Conservation (phyloP, 2,329 filamentous ascomycete genomes). For the Trichophyton verrucosum region DNA sequence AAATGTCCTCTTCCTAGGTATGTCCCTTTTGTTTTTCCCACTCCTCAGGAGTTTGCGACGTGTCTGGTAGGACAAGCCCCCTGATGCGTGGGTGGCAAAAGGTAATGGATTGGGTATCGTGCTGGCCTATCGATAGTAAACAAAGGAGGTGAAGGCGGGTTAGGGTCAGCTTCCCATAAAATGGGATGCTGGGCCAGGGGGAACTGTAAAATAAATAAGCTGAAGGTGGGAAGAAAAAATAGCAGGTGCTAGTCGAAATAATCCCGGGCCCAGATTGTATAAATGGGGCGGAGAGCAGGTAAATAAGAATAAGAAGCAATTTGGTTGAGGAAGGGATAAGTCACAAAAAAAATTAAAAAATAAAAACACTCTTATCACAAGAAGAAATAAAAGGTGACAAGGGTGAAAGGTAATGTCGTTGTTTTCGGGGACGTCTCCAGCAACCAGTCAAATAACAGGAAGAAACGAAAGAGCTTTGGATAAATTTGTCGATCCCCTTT, state of each 20-base stretch:
- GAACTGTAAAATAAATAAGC: slow-evolving; percentile 1
- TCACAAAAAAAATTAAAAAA: slow-evolving; percentile 5
- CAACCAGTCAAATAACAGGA: slow-evolving; percentile 2
- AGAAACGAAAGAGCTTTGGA: slow-evolving; percentile 1
- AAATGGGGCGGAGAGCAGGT: slow-evolving; percentile 1
- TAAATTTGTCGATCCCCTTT: slow-evolving; percentile 2
- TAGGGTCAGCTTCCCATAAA: slow-evolving; percentile 1
- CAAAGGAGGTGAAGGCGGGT: slow-evolving; percentile 4
- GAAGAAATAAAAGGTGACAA: slow-evolving; percentile 2
- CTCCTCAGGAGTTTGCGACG: slow-evolving; percentile 11
- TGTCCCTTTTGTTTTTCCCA: slow-evolving; percentile 1
- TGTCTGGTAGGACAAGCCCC: slow-evolving; percentile 10
- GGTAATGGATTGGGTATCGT: slow-evolving; percentile 7
- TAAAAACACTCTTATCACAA: not conserved
- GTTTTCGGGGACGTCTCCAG: not conserved
- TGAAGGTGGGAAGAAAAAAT: not conserved
- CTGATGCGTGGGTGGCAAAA: slow-evolving; percentile 11
- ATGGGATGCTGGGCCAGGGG: not conserved
- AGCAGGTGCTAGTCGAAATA: slow-evolving; percentile 2
- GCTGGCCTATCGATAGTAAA: not conserved
- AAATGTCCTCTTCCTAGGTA: not conserved
- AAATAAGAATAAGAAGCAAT: slow-evolving; percentile 8
- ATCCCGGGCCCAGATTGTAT: slow-evolving; percentile 5
- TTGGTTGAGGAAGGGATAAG: slow-evolving; percentile 6
- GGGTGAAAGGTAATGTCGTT: slow-evolving; percentile 3